Percentiles rank a stretch among this genome's conserved stretches.
phyloP scores from a whole-genome alignment of 2,329 filamentous ascomycete genomes.

The Pseudohalonectria lignicola region DNA sequence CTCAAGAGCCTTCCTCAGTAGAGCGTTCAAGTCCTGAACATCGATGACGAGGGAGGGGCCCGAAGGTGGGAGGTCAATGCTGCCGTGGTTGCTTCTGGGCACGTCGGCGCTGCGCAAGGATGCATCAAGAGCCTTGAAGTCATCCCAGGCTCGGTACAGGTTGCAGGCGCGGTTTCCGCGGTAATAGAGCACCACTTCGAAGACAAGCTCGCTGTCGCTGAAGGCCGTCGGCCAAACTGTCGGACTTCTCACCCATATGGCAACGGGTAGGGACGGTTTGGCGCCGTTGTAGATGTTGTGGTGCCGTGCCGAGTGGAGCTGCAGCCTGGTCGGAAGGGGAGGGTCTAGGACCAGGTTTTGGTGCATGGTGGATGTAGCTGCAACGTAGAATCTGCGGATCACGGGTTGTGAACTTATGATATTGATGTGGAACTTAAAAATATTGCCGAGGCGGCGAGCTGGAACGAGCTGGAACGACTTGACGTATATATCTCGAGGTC shows the following conservation, averaged over 20 bases:
- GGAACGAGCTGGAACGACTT: too few species aligned
- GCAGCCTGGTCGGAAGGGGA: constrained; percentile 10
- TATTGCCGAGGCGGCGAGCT: too few species aligned
- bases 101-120: constrained; percentile 1
- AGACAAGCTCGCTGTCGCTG: constrained; percentile 6
- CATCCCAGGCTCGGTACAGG: constrained; percentile 16
- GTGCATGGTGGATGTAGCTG: background rate
- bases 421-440: too few species aligned
- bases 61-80: background rate
- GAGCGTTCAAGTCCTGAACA: constrained; percentile 8
- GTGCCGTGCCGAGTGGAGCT: constrained; percentile 17
- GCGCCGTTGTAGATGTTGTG: constrained; percentile 19
- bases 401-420: background rate
- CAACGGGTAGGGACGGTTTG: constrained; percentile 10
- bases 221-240: constrained; percentile 3
- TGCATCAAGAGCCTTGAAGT: constrained; percentile 12
- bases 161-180: constrained; percentile 18
- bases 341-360: constrained; percentile 1
- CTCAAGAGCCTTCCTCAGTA: constrained; percentile 8
- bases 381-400: background rate
- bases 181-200: constrained; percentile 18
- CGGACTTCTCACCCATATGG: constrained; percentile 11
- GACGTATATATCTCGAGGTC: too few species aligned
- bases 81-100: constrained; percentile 1
- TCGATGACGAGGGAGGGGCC: too few species aligned